A percentile compares a stretch with the other conserved stretches of the same genome.
These are phyloP conservation scores for Gnomoniopsis sp. DNA, from an alignment of 2,329 filamentous ascomycete genomes.

Conservation along the genomic window DNA sequence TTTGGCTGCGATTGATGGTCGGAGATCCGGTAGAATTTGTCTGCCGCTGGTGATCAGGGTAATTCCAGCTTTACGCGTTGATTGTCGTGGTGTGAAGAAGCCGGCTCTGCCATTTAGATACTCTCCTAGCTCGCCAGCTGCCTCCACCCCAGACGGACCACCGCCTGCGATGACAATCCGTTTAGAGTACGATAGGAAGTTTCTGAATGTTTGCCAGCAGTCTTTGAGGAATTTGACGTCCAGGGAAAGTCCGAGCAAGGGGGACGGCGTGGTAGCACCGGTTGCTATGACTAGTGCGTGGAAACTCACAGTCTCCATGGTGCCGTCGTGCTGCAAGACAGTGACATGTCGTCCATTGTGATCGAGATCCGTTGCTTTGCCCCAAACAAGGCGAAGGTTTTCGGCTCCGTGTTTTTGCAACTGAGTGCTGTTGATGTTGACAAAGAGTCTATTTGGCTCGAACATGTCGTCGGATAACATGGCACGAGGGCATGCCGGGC, in stretches of 20 bases:
- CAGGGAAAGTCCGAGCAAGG: constrained; percentile 36
- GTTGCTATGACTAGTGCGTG: constrained; percentile 48
- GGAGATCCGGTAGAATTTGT: constrained; percentile 38
- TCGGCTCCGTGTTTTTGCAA: constrained; percentile 37
- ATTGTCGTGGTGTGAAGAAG: constrained; percentile 30
- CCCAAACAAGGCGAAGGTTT: constrained; percentile 41
- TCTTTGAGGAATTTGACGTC: constrained; percentile 30
- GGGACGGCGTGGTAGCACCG: constrained; percentile 42
- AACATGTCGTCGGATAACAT: constrained; percentile 43
- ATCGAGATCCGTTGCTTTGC: constrained; percentile 34
- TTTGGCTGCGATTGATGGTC: constrained; percentile 33
- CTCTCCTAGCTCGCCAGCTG: constrained; percentile 48
- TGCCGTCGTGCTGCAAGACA: constrained; percentile 18
- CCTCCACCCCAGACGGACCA: constrained; percentile 42
- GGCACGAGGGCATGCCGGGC: constrained; percentile 43
- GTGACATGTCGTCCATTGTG: constrained; percentile 30
- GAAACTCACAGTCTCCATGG: constrained; percentile 29
- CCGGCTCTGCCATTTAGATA: constrained; percentile 44
- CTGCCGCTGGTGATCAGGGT: constrained; percentile 38
- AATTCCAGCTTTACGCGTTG: constrained; percentile 36
- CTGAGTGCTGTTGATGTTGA: constrained; percentile 28
- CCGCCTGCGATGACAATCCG: constrained; percentile 42
- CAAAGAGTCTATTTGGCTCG: constrained; percentile 41
- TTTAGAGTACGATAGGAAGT: constrained; percentile 34
- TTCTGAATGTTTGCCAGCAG: constrained; percentile 37